A percentile compares a stretch with the other conserved stretches of the same genome.
Evolutionary conservation across 2,329 filamentous ascomycete genomes (phyloP).

Genomic region (Elsinoe necatrix): DNA sequence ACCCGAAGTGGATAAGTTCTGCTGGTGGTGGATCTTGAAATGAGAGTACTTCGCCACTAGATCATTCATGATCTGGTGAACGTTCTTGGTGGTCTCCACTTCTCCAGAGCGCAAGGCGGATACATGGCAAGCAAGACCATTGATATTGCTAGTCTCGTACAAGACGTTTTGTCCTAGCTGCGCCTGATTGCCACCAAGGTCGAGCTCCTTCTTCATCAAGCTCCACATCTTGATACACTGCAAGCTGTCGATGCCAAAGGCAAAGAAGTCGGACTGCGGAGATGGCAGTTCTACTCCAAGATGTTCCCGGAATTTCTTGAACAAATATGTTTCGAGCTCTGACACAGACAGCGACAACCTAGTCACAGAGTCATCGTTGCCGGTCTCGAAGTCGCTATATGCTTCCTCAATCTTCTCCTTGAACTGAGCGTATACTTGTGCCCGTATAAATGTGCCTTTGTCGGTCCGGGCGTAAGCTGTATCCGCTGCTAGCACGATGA

Average conservation of each 20-base stretch:
- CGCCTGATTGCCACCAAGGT: conserved; percentile 36
- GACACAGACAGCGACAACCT: conserved; percentile 23
- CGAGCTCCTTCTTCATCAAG: conserved; percentile 43
- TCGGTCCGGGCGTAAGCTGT: conserved; percentile 46
- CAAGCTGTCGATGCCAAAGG: conserved; percentile 49
- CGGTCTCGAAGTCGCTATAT: conserved; percentile 31
- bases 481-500: conserved; percentile 41
- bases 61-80: conserved; percentile 32
- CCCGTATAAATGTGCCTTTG: conserved; percentile 50
- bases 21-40: conserved; percentile 27
- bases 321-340: conserved; percentile 28
- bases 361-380: conserved; percentile 5
- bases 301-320: conserved; percentile 28
- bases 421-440: conserved; percentile 44
- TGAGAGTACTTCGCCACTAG: conserved; percentile 40
- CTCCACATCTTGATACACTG: conserved; percentile 50
- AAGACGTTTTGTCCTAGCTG: conserved; percentile 48
- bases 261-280: conserved; percentile 47
- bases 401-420: conserved; percentile 39
- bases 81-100: conserved; percentile 23
- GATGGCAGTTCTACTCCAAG: conserved; percentile 22
- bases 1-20: conserved; percentile 8
- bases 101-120: conserved; percentile 35
- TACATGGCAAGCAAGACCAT: conserved; percentile 39
- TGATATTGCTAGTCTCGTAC: conserved; percentile 49